Evolutionary conservation across 2,329 filamentous ascomycete species (phyloP), one percentile per base, ranked within the genome.

Genomic region (Neoascochyta sp.): DNA sequence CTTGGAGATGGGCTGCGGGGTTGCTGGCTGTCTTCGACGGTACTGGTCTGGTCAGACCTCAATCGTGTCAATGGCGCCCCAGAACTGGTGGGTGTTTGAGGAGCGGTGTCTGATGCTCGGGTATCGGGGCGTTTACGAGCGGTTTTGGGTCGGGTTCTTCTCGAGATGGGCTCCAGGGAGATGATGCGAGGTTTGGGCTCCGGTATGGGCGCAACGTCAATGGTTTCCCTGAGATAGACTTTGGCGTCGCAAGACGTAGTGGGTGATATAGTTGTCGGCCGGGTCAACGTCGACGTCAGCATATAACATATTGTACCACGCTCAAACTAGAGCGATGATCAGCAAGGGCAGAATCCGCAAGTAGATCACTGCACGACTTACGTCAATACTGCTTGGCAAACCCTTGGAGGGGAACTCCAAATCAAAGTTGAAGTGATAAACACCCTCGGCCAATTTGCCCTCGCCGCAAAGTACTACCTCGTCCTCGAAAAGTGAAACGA

Each of bases 361-460:
- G 30, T 21, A 27, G 12, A 23, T 24, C 4, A 20, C 26, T 22
- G 32, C 27, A 36, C 32, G 34, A 45, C 85, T 57, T 75, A 95
- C 90, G 66, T 94, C 89, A 55, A 98, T 90, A 61, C 90, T 95
- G 64, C 86, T 95, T n/a, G 86, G 86, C 36, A 92, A 65, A 4
- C 75, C 76, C 47, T 78, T 75, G 27, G 74, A 69, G 2, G 83
- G 82, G 45, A 87, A 86, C 34, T 81, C 68, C 41, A 86, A 65
- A 50, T 86, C 78, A 47, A 86, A 87, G 38, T 83, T 80, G 61
- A 92, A 92, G 60, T 88, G 80, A 55, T 87, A 90, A 46, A 77
- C 76, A 21, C 83, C 83, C 25, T 83, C 74, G 29, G 83, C 80
- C 19, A 92, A 66, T 49, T 81, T 75, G 9, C 86, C 85, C 50